Conservation (phyloP, 2,329 filamentous ascomycete genomes). For the Alternaria sp. region DNA sequence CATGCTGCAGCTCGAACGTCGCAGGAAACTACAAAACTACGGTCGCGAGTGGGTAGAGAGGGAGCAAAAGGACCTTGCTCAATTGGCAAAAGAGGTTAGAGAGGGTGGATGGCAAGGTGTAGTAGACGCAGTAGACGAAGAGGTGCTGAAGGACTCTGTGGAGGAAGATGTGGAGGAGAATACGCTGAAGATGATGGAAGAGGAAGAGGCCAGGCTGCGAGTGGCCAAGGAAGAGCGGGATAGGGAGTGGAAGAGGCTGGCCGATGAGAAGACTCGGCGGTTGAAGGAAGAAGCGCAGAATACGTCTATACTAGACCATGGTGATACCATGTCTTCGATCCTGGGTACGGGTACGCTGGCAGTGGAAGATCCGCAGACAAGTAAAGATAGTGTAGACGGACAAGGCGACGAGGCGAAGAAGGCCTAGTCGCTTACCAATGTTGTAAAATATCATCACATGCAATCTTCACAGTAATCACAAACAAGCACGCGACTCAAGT, state of each 20-base stretch:
- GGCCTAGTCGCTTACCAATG: neutral
- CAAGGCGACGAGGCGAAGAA: neutral
- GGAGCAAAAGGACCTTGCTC: conserved; percentile 7
- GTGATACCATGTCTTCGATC: conserved; percentile 1
- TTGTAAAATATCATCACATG: neutral
- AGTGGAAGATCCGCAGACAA: neutral
- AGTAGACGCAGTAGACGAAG: neutral
- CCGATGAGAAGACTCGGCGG: neutral
- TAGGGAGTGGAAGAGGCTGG: neutral
- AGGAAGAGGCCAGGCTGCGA: neutral
- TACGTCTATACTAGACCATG: neutral
- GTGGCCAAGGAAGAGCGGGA: neutral
- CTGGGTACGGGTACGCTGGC: conserved; percentile 5
- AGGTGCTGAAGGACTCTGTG: neutral
- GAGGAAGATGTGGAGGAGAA: neutral
- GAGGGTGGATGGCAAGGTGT: conserved; percentile 2
- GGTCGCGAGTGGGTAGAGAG: conserved; percentile 13
- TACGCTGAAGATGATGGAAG: neutral
- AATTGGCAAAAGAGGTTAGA: conserved; percentile 19
- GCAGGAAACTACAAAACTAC: conserved; percentile 20
- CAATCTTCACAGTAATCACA: neutral
- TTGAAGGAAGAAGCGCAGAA: neutral
- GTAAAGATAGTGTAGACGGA: neutral
- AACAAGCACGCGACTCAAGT: neutral
- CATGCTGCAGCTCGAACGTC: conserved; percentile 15